Percentiles rank a stretch among this genome's conserved stretches.
Evolutionary conservation across 2,329 filamentous ascomycete species (phyloP).

Genomic region (Fusarium vanettenii): DNA sequence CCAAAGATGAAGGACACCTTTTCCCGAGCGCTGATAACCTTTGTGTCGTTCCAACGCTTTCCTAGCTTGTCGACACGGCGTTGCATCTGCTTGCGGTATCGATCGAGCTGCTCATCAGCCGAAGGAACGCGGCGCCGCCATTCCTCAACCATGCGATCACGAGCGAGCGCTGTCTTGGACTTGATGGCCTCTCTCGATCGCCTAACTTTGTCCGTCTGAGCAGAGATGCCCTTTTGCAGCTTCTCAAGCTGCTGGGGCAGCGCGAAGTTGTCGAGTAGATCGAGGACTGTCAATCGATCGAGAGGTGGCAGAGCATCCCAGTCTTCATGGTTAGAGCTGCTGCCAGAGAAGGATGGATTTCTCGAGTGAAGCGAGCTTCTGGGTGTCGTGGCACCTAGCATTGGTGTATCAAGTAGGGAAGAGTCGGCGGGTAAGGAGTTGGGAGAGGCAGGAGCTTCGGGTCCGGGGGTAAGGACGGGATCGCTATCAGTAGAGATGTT

Average conservation of each 20-base stretch:
- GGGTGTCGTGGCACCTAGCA: constrained; percentile 58
- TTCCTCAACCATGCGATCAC: constrained; percentile 90
- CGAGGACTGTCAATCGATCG: constrained; percentile 90
- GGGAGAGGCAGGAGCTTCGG: constrained; percentile 51
- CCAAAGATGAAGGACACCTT: constrained; percentile 97
- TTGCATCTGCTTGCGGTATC: constrained; percentile 89
- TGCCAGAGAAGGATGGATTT: constrained; percentile 84
- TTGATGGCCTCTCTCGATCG: constrained; percentile 85
- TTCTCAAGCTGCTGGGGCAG: constrained; percentile 91
- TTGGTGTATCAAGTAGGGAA: constrained; percentile 60
- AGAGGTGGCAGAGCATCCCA: constrained; percentile 89
- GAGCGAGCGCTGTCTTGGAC: constrained; percentile 80
- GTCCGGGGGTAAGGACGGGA: constrained; percentile 55
- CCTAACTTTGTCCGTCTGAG: constrained; percentile 86
- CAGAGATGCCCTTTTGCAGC: constrained; percentile 83
- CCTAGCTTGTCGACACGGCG: constrained; percentile 88
- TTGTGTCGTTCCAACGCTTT: constrained; percentile 88
- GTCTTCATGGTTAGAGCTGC: constrained; percentile 87
- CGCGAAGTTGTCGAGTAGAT: constrained; percentile 93
- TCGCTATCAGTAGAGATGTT: constrained; percentile 51
- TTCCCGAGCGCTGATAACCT: constrained; percentile 87
- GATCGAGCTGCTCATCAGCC: constrained; percentile 91
- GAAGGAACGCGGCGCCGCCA: constrained; percentile 88
- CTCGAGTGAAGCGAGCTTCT: constrained; percentile 74
- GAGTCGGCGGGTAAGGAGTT: constrained; percentile 58